A percentile compares a stretch with the other conserved stretches of the same genome.
Evolutionary conservation across 2,329 filamentous ascomycete species (phyloP).

Genomic region (Pleomassaria siparia): DNA sequence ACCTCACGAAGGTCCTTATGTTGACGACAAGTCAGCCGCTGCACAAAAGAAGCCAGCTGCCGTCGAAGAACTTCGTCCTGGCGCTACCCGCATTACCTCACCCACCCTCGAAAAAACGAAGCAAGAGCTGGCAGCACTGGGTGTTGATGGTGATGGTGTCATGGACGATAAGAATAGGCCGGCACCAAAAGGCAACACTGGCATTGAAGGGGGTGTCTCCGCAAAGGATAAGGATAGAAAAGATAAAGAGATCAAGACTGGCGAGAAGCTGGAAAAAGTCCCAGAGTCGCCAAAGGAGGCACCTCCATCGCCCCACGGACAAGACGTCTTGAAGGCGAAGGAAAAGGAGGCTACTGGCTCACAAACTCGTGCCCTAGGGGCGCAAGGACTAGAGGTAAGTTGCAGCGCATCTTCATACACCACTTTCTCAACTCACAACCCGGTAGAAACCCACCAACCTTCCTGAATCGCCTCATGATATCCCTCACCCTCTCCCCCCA

Average conservation of each 20-base stretch:
- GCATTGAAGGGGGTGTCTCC: slow-evolving; percentile 85
- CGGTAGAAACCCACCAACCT: slow-evolving; percentile 76
- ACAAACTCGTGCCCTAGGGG: slow-evolving; percentile 29
- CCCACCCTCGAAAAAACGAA: slow-evolving; percentile 29
- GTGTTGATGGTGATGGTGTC: slow-evolving; percentile 69
- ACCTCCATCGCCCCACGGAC: slow-evolving; percentile 75
- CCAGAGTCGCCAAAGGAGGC: slow-evolving; percentile 84
- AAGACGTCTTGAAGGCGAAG: slow-evolving; percentile 62
- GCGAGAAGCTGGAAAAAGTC: slow-evolving; percentile 68
- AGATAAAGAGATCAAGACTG: slow-evolving; percentile 65
- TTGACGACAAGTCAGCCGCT: slow-evolving; percentile 53
- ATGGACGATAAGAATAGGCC: slow-evolving; percentile 86
- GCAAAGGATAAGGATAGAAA: slow-evolving; percentile 80
- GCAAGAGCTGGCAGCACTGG: slow-evolving; percentile 46
- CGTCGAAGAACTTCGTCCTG: slow-evolving; percentile 41
- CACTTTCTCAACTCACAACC: slow-evolving; percentile 14
- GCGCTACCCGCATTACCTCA: slow-evolving; percentile 28
- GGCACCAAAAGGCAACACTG: slow-evolving; percentile 80
- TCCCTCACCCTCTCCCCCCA: slow-evolving; percentile 67
- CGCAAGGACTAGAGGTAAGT: slow-evolving; percentile 43
- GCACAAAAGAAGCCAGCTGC: slow-evolving; percentile 35
- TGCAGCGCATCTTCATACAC: not conserved
- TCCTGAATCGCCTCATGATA: slow-evolving; percentile 75
- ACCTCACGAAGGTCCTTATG: slow-evolving; percentile 83
- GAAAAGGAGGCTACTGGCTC: slow-evolving; percentile 15